phyloP scores from a whole-genome alignment of 164 flowering plant species.

The Liquidambar formosana region DNA sequence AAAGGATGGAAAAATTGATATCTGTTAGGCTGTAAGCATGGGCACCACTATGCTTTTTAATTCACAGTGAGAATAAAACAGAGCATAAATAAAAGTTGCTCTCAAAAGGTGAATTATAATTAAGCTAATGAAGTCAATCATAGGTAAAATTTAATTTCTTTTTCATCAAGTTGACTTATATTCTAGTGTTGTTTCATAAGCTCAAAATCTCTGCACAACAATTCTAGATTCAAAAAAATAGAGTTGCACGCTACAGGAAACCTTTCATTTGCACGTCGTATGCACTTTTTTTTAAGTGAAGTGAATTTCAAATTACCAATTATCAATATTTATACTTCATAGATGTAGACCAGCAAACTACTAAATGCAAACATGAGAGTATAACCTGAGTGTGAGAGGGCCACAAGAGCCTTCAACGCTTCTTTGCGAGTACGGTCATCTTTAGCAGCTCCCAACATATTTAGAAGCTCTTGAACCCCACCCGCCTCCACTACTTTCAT shows the following conservation, averaged over 20 bases:
- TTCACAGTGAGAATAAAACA: neutral
- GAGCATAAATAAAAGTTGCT: neutral
- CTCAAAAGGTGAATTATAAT: neutral
- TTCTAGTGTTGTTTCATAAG: too few relatives aligned
- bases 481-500: slow-evolving; percentile 85
- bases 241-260: too few relatives aligned
- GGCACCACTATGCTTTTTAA: neutral
- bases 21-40: neutral
- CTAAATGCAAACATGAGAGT: neutral
- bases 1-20: too few relatives aligned
- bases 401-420: slow-evolving; percentile 82
- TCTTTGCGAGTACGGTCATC: slow-evolving; percentile 81
- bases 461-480: slow-evolving; percentile 72
- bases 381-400: slow-evolving; percentile 75
- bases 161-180: too few relatives aligned
- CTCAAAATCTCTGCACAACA: too few relatives aligned
- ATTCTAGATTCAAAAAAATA: too few relatives aligned
- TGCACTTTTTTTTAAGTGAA: too few relatives aligned
- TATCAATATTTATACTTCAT: too few relatives aligned
- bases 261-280: too few relatives aligned
- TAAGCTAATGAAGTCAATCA: neutral
- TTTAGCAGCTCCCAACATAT: slow-evolving; percentile 76
- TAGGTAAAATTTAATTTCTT: too few relatives aligned
- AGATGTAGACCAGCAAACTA: neutral
- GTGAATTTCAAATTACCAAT: too few relatives aligned